These are phyloP conservation scores for Rosa rugosa DNA, from an alignment of 306 rosid genomes.

Conservation along the genomic window DNA sequence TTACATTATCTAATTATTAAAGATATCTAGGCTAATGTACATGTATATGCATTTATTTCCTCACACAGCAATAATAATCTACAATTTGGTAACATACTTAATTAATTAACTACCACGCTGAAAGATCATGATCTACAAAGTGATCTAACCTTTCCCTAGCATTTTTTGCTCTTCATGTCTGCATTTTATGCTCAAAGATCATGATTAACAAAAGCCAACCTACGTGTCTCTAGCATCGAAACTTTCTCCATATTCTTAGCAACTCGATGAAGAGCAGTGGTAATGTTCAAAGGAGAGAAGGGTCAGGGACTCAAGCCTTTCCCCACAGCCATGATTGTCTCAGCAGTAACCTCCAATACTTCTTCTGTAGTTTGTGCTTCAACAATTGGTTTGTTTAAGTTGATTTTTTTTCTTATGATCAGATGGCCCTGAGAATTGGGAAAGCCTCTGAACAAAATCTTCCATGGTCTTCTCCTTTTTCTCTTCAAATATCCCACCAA, in stretches of 20 bases:
- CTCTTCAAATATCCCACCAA: conserved; percentile 61
- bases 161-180: no score
- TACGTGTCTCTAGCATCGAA: conserved; percentile 60
- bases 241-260: conserved; percentile 94
- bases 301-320: conserved; percentile 93
- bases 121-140: no score
- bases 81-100: no score
- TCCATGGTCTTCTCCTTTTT: conserved; percentile 62
- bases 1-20: no score
- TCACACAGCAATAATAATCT: no score
- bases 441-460: conserved; percentile 58
- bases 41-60: no score
- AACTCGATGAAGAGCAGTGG: conserved; percentile 89
- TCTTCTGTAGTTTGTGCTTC: conserved; percentile 82
- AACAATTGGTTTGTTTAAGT: conserved; percentile 62
- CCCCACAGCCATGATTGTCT: conserved; percentile 69
- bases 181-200: no score
- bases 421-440: conserved; percentile 79
- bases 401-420: conserved; percentile 69
- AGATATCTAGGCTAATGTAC: no score
- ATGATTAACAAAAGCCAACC: conserved; percentile 53
- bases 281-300: conserved; percentile 83
- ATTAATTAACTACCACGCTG: no score
- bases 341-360: conserved; percentile 73
- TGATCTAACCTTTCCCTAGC: no score